Base-by-base conservation (phyloP, 495 filamentous ascomycete species). In the Staphylotrichum tortipilum region DNA sequence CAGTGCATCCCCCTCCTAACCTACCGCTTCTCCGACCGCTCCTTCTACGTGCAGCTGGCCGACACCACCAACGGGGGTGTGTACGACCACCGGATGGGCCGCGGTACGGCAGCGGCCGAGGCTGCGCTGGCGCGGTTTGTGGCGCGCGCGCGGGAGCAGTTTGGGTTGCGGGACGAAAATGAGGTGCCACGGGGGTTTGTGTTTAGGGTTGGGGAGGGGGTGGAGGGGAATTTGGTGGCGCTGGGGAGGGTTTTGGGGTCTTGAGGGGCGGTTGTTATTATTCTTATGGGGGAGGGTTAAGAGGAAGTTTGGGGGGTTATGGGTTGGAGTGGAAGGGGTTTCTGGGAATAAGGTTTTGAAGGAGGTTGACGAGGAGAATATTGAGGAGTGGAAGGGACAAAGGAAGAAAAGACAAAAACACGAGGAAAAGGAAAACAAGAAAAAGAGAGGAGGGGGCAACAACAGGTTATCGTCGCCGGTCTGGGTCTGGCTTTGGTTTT, bases 21-120 rank as follows among this genome's bases (percentile, higher is more conserved):
- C 30, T 50, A 50, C 47, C 22, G 7, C 21, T 50, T 50, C 39
- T 2, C 29, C 21, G 47, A 50, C 47, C 3, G 11, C 19, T 14
- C 38, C 22, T 50, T 43, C 29, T 50, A 50, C 47, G 34, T 50
- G 38, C 15, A 36, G 17, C 47, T 43, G 21, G 10, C 26, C 26
- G 31, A 11, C 9, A 4, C 14, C 31, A 12, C 31, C 9, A n/a
- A 29, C 28, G 28, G 28, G 11, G 28, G 28, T 6, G 28, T 11
- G 11, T 5, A 11, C 28, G 28, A 5, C 28, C 47, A 44, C 38
- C 29, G 30, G 9, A 19, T 50, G 10, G 47, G 39, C 4, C 29
- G n/a, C 3, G 47, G 47, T 30, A 50, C 47, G 15, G 17, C 30
- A 5, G 29, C 21, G 30, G n/a, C 30, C 21, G 21, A 43, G 38